phyloP scores from a whole-genome alignment of 225 moss, liverwort and hornwort genomes.

The Takakia lepidozioides region DNA sequence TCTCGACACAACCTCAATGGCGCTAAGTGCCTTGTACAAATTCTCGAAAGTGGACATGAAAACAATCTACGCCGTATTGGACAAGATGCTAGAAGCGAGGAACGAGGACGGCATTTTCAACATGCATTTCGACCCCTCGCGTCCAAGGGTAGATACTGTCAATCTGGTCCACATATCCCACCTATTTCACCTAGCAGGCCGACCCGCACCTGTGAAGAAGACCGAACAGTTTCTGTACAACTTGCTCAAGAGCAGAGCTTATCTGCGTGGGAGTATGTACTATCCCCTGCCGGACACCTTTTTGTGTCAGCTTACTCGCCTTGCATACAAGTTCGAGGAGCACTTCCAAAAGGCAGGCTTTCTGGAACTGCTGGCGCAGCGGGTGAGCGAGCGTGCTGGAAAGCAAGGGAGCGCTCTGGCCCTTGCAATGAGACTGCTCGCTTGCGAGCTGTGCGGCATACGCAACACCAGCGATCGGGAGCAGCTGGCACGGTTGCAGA shows the following conservation, averaged over 20 bases:
- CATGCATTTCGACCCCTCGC: slow-evolving; percentile 15
- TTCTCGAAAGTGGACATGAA: slow-evolving; percentile 5
- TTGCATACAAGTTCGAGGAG: not conserved
- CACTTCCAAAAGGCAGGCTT: not conserved
- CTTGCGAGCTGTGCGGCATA: too few species aligned
- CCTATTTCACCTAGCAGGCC: slow-evolving; percentile 19
- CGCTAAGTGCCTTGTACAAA: slow-evolving; percentile 1
- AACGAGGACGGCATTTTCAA: slow-evolving; percentile 12
- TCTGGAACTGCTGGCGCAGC: too few species aligned
- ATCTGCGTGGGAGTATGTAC: slow-evolving; percentile 4
- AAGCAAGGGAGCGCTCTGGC: not conserved
- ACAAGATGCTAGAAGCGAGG: slow-evolving; percentile 6
- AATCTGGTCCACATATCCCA: not conserved
- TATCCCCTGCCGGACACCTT: too few species aligned
- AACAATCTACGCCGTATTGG: not conserved
- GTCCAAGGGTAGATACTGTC: slow-evolving; percentile 3
- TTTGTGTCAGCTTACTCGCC: too few species aligned
- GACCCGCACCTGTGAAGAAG: too few species aligned
- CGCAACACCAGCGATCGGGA: slow-evolving; percentile 7
- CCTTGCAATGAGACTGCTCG: slow-evolving; percentile 5
- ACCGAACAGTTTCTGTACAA: too few species aligned
- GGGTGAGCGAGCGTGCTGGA: too few species aligned
- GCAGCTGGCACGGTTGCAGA: too few species aligned
- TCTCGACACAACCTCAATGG: too few species aligned
- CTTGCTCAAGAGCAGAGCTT: slow-evolving; percentile 10